Conservation (phyloP, 257 asterid genomes). For the Solanum piurae region DNA sequence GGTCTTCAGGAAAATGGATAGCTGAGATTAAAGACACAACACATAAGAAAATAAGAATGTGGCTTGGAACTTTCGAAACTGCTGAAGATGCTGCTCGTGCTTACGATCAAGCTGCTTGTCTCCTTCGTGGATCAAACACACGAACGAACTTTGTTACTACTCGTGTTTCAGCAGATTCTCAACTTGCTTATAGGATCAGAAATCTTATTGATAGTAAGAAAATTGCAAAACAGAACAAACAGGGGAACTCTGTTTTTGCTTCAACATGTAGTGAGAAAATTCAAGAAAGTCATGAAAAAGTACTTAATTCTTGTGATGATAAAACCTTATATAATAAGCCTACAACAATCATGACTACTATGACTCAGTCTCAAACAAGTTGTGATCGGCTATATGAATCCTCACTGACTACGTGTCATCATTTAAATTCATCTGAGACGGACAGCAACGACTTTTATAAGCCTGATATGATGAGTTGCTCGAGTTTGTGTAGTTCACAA, state of each 20-base stretch:
- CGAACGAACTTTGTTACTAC: conserved; percentile 41
- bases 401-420: neutral
- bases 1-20: conserved; percentile 72
- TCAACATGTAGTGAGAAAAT: neutral
- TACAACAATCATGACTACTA: neutral
- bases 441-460: conserved; percentile 24
- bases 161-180: conserved; percentile 38
- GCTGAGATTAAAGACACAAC: conserved; percentile 72
- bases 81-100: conserved; percentile 67
- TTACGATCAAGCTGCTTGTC: conserved; percentile 56
- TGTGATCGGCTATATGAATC: neutral
- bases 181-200: conserved; percentile 45
- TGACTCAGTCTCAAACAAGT: neutral
- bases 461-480: conserved; percentile 45
- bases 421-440: neutral
- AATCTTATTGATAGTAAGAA: conserved; percentile 37
- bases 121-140: conserved; percentile 52
- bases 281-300: neutral
- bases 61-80: conserved; percentile 60
- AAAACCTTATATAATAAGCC: neutral
- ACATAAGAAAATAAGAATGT: conserved; percentile 52
- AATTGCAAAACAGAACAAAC: conserved; percentile 2
- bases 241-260: neutral
- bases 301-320: neutral
- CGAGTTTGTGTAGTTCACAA: neutral